Conservation (phyloP, 257 asterid genomes). For the Salvia splendens region DNA sequence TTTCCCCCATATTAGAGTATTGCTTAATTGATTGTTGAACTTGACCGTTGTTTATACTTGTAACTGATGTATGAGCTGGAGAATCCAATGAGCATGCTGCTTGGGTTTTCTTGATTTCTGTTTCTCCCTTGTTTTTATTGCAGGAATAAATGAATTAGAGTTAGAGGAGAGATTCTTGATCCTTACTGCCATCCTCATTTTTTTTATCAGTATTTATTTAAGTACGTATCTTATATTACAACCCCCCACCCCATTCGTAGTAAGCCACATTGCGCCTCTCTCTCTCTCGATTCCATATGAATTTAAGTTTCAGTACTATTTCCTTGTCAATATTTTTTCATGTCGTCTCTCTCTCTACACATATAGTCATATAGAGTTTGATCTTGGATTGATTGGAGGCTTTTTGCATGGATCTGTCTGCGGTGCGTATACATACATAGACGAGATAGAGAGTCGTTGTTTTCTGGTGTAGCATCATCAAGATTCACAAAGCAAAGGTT, state of each 20-base stretch:
- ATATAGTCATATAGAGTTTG: background rate
- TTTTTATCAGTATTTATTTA: background rate
- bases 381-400: no score
- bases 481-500: slow-evolving; percentile 48
- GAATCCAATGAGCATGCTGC: slow-evolving; percentile 12
- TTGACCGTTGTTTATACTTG: background rate
- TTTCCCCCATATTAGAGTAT: no score
- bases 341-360: background rate
- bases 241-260: background rate
- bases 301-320: no score
- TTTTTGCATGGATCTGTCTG: slow-evolving; percentile 38
- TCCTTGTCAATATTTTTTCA: no score
- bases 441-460: slow-evolving; percentile 38
- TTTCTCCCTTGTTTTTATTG: background rate
- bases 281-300: background rate
- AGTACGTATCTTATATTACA: background rate
- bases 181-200: slow-evolving; percentile 7
- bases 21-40: slow-evolving; percentile 17
- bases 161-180: slow-evolving; percentile 30
- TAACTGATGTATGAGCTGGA: slow-evolving; percentile 5
- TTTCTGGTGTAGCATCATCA: slow-evolving; percentile 63
- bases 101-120: background rate
- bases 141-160: slow-evolving; percentile 31
- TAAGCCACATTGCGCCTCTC: no score
- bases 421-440: background rate